Evolutionary conservation across 2,329 filamentous ascomycete species (phyloP), one percentile per base, ranked within the genome.

Genomic region (Hansfordia pulvinata): DNA sequence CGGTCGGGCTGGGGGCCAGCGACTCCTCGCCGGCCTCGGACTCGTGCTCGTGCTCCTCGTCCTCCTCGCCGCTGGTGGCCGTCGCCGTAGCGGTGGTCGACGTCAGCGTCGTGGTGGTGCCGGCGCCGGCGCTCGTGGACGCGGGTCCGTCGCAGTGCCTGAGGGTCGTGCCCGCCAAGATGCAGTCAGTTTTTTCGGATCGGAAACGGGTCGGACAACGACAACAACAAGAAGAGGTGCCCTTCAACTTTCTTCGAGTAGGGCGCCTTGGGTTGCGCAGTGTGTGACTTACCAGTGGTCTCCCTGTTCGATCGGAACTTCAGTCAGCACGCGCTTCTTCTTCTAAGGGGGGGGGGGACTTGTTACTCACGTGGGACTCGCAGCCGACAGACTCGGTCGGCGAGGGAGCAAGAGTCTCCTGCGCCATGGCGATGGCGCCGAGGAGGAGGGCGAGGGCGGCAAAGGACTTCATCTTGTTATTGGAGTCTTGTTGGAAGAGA

Each of bases 241-340:
- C n/a, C n/a, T n/a, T n/a, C n/a, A n/a, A n/a, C n/a, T n/a, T n/a
- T n/a, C n/a, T n/a, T n/a, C n/a, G n/a, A n/a, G n/a, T n/a, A n/a
- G n/a, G n/a, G n/a, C n/a, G n/a, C n/a, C n/a, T n/a, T n/a, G n/a
- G n/a, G n/a, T n/a, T n/a, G n/a, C n/a, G n/a, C n/a, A n/a, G n/a
- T n/a, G n/a, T n/a, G n/a, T n/a, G n/a, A n/a, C 23, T 24, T 38
- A 39, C 49, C 50, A 54, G 41, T 56, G 53, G 35, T 57, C 53
- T n/a, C 41, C 46, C n/a, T n/a, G n/a, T n/a, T n/a, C n/a, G n/a
- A n/a, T n/a, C n/a, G n/a, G n/a, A n/a, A n/a, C n/a, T n/a, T n/a
- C n/a, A n/a, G n/a, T n/a, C n/a, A n/a, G n/a, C n/a, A n/a, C n/a
- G n/a, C n/a, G n/a, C n/a, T n/a, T n/a, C n/a, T n/a, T n/a, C n/a